These are phyloP conservation scores for Amaranthus palmeri DNA, from an alignment of 148 eudicot genomes.

Conservation along the genomic window DNA sequence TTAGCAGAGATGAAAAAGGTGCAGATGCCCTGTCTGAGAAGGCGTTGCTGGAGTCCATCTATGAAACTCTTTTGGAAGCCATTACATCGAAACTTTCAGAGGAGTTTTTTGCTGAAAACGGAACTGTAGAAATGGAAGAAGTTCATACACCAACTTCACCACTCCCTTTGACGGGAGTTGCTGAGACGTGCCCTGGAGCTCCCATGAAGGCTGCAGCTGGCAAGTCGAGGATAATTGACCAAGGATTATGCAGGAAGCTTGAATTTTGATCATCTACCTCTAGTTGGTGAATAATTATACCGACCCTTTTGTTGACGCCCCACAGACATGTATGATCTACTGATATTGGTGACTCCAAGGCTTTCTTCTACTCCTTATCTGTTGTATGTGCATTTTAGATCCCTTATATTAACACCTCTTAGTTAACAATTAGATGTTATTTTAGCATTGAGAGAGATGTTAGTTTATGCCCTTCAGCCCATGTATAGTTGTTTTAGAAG, in stretches of 20 bases:
- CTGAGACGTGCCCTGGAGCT: conserved; percentile 65
- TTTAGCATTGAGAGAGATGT: conserved; percentile 17
- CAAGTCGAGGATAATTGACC: conserved; percentile 39
- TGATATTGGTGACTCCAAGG: conserved; percentile 18
- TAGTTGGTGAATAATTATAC: conserved; percentile 13
- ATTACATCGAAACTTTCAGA: conserved; percentile 39
- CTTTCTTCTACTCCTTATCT: conserved; percentile 13
- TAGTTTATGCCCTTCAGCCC: conserved; percentile 12
- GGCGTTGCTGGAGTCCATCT: conserved; percentile 38
- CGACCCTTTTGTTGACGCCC: conserved; percentile 4
- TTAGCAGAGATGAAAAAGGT: conserved; percentile 16
- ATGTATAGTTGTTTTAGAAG: conserved; percentile 24
- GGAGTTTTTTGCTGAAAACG: conserved; percentile 28
- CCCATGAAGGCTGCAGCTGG: conserved; percentile 39
- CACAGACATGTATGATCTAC: conserved; percentile 17
- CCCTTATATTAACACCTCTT: conserved; percentile 10
- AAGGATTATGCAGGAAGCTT: conserved; percentile 56
- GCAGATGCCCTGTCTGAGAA: conserved; percentile 32
- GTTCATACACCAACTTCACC: conserved; percentile 42
- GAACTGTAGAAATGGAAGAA: conserved; percentile 9
- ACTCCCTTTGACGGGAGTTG: conserved; percentile 37
- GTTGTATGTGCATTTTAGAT: conserved; percentile 26
- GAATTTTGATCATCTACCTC: conserved; percentile 38
- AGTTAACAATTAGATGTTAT: conserved; percentile 8
- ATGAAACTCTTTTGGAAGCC: conserved; percentile 45